These are phyloP conservation scores for Candida hungchunana DNA, from an alignment of 805 yeast species.

Conservation along the genomic window DNA sequence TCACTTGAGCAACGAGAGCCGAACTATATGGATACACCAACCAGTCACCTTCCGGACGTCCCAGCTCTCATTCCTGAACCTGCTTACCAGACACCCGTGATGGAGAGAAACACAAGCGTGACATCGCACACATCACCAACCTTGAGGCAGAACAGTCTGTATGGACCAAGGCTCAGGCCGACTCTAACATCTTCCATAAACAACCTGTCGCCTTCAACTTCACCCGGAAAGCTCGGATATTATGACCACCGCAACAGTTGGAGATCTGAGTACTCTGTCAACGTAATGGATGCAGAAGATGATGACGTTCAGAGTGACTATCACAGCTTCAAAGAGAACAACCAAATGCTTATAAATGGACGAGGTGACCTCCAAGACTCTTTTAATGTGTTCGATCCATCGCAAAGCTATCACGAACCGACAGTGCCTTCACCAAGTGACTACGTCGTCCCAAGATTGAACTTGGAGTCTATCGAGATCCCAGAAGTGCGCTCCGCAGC, in stretches of 20 bases:
- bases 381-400: conserved; percentile 1
- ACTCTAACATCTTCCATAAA: conserved; percentile 8
- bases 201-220: conserved; percentile 19
- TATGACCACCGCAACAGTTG: conserved; percentile 28
- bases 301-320: conserved; percentile 4
- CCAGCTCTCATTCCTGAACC: conserved; percentile 18
- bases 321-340: conserved; percentile 4
- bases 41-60: conserved; percentile 22
- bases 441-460: neutral
- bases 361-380: neutral
- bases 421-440: neutral
- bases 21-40: conserved; percentile 15
- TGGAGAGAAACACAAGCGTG: neutral
- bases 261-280: conserved; percentile 24
- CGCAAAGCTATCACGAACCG: conserved; percentile 1
- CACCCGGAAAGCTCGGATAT: conserved; percentile 23
- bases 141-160: conserved; percentile 14
- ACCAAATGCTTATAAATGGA: neutral
- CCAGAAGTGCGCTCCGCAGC: conserved; percentile 8
- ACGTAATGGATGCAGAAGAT: conserved; percentile 14
- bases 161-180: conserved; percentile 24
- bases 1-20: conserved; percentile 3
- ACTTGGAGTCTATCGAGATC: conserved; percentile 11
- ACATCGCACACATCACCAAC: conserved; percentile 17
- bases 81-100: conserved; percentile 1